Percentiles rank a stretch among this genome's conserved stretches.
These are phyloP conservation scores for Plasmodium vivax DNA, from an alignment of 169 alveolate genomes.

Conservation along the genomic window DNA sequence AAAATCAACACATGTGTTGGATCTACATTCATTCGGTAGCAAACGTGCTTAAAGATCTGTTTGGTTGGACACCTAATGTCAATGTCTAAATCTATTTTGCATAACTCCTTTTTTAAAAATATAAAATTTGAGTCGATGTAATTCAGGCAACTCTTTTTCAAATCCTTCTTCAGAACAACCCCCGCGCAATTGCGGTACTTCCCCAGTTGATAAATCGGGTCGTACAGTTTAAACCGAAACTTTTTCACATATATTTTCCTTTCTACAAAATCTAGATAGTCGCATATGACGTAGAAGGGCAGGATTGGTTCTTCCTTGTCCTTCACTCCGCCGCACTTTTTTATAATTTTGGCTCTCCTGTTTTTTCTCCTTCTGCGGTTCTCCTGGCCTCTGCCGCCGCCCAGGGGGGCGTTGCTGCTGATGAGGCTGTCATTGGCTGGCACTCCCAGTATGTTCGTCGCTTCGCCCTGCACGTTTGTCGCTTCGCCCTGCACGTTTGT, in stretches of 20 bases:
- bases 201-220: conserved; percentile 74
- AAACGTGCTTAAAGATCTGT: conserved; percentile 80
- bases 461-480: background rate
- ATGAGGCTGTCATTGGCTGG: background rate
- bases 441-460: no score
- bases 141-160: conserved; percentile 62
- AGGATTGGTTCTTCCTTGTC: conserved; percentile 63
- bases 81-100: conserved; percentile 70
- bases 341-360: conserved; percentile 13
- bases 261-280: conserved; percentile 63
- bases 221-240: conserved; percentile 65
- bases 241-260: conserved; percentile 50
- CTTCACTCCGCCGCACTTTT: conserved; percentile 55
- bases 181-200: conserved; percentile 75
- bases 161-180: conserved; percentile 30
- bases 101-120: conserved; percentile 69
- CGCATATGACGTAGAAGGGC: conserved; percentile 72
- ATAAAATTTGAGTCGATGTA: conserved; percentile 61
- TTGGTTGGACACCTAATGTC: conserved; percentile 85
- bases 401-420: conserved; percentile 1
- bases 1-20: conserved; percentile 83
- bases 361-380: conserved; percentile 3
- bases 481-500: background rate
- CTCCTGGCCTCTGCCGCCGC: background rate
- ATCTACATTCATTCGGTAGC: conserved; percentile 84